Conservation (phyloP, 129 eudicot species). For the Pulicaria dysenterica region DNA sequence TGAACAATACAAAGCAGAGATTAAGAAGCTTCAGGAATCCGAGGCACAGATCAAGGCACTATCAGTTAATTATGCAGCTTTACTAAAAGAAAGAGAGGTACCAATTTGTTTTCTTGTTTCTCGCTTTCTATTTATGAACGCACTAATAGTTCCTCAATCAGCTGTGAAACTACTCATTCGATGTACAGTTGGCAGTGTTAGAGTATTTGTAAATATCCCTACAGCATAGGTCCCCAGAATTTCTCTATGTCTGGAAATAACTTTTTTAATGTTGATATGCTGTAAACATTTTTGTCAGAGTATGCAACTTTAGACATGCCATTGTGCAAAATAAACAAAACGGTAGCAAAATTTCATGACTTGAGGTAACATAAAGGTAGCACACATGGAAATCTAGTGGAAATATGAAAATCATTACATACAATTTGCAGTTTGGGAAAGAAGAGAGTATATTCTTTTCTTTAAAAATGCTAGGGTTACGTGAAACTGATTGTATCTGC, state of each 20-base stretch:
- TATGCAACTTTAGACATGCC: not conserved
- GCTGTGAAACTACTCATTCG: constrained; percentile 6
- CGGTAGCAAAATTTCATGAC: not conserved
- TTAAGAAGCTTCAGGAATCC: constrained; percentile 91
- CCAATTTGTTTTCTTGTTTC: constrained; percentile 2
- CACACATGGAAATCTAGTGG: constrained; percentile 14
- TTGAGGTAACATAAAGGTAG: not conserved
- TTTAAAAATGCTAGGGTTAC: not conserved
- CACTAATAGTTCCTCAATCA: not conserved
- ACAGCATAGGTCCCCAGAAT: too few species aligned
- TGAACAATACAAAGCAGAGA: constrained; percentile 73
- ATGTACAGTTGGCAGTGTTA: not conserved
- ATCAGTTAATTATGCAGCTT: constrained; percentile 93
- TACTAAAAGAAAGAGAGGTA: constrained; percentile 92
- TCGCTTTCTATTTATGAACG: not conserved
- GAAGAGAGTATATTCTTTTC: not conserved
- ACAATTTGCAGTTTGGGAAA: not conserved
- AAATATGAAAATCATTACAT: constrained; percentile 14
- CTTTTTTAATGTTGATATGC: not conserved
- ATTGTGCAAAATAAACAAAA: not conserved
- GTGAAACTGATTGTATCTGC: not conserved
- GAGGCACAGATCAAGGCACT: constrained; percentile 91
- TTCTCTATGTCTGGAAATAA: not conserved
- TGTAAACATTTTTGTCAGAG: not conserved
- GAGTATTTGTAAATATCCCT: not conserved